These are phyloP conservation scores for Endotrypanum monterogeii DNA, from an alignment of 208 protist genomes.

Conservation along the genomic window DNA sequence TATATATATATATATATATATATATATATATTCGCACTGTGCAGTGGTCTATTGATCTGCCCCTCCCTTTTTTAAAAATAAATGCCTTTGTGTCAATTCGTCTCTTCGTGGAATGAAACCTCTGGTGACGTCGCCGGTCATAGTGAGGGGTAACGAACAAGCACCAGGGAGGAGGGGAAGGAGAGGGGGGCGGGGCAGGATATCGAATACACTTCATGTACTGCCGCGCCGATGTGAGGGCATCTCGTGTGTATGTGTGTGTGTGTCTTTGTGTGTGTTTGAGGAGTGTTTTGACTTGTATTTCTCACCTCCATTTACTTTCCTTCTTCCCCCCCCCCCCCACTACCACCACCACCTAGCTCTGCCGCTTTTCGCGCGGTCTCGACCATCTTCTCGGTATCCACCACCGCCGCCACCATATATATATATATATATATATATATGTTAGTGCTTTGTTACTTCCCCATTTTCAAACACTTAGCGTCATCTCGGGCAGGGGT, in stretches of 20 bases:
- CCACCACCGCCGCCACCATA: not conserved
- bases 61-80: no score
- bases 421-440: not conserved
- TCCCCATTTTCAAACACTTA: not conserved
- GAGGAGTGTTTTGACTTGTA: not conserved
- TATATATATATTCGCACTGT: not conserved
- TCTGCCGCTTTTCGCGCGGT: not conserved
- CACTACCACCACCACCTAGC: not conserved
- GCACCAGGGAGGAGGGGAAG: no score
- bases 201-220: no score
- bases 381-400: not conserved
- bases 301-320: not conserved
- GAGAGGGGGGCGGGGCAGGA: no score
- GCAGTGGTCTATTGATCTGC: not conserved
- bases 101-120: no score
- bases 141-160: no score
- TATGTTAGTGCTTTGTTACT: no score
- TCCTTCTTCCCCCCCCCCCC: not conserved
- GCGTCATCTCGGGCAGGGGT: not conserved
- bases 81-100: no score
- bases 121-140: no score
- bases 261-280: not conserved
- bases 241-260: not conserved
- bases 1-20: not conserved
- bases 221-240: no score